Evolutionary conservation across 2,329 filamentous ascomycete genomes (phyloP).

Genomic region (Chrysoporthe puriensis): DNA sequence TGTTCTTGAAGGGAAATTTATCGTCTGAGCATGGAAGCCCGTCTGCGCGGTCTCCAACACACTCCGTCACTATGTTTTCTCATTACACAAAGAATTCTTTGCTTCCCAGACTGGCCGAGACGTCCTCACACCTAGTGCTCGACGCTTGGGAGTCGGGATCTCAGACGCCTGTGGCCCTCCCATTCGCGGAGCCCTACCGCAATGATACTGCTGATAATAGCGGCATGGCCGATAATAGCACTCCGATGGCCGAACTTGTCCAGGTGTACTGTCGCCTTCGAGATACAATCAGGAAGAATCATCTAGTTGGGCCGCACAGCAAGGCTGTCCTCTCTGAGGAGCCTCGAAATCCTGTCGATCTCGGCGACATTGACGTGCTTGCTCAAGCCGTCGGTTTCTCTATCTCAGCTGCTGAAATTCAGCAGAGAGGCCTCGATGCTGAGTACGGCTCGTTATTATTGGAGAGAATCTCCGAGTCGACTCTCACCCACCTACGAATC

Average conservation of each 20-base stretch:
- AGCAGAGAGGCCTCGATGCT: constrained; percentile 81
- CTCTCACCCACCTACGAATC: constrained; percentile 83
- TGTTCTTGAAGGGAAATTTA: constrained; percentile 56
- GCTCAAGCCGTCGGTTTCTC: constrained; percentile 76
- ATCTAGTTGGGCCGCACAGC: constrained; percentile 48
- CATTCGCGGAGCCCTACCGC: constrained; percentile 27
- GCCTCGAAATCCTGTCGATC: constrained; percentile 45
- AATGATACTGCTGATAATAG: constrained; percentile 5
- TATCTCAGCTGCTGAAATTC: constrained; percentile 87
- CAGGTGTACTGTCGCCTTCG: constrained; percentile 63
- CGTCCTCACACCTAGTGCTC: constrained; percentile 40
- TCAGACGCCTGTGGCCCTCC: constrained; percentile 39
- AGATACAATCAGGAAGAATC: constrained; percentile 61
- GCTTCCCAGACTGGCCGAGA: constrained; percentile 46
- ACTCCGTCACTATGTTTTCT: constrained; percentile 40
- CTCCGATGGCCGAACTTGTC: constrained; percentile 57
- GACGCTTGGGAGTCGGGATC: constrained; percentile 49
- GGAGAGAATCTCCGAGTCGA: constrained; percentile 81
- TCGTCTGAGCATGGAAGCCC: constrained; percentile 6
- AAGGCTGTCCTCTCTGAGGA: constrained; percentile 33
- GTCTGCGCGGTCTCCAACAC: neutral
- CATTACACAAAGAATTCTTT: constrained; percentile 44
- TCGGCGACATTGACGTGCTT: constrained; percentile 62
- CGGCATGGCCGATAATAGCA: constrained; percentile 38
- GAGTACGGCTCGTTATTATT: constrained; percentile 75